Evolutionary conservation across 345 rosid genomes (phyloP).

Genomic region (Populus ilicifolia): DNA sequence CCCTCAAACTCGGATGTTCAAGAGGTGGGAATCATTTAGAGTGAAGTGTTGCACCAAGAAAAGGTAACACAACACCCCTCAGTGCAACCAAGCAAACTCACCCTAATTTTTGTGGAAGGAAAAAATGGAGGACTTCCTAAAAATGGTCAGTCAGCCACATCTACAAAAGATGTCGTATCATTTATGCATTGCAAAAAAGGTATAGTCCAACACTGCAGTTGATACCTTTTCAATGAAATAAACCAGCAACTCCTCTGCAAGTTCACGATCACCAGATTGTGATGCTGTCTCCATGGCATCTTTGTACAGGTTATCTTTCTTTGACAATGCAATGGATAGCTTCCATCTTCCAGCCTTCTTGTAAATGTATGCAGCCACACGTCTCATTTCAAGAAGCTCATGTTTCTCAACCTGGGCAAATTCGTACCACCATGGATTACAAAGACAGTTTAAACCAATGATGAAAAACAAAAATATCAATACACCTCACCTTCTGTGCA

Average conservation of each 20-base stretch:
- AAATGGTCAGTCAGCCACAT: background rate
- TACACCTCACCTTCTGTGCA: constrained; percentile 64
- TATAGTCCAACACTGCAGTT: background rate
- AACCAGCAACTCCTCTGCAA: constrained; percentile 89
- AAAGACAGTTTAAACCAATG: background rate
- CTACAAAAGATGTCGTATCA: background rate
- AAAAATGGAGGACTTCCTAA: background rate
- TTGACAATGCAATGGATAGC: constrained; percentile 93
- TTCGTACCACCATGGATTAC: constrained; percentile 14
- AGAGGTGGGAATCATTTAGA: background rate
- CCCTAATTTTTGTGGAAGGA: background rate
- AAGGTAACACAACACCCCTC: background rate
- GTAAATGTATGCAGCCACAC: constrained; percentile 98
- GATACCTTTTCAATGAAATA: constrained; percentile 91
- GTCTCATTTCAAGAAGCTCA: constrained; percentile 98
- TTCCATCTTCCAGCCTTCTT: constrained; percentile 99
- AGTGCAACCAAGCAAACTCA: background rate
- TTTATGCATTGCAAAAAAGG: background rate
- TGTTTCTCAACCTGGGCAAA: constrained; percentile 84
- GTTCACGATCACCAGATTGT: constrained; percentile 94
- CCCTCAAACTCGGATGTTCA: background rate
- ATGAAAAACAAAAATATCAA: background rate
- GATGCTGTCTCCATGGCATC: constrained; percentile 99
- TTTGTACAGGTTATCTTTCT: constrained; percentile 84
- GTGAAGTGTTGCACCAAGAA: background rate